Conservation (phyloP, 2,329 filamentous ascomycete species). For the Botrytis deweyae region DNA sequence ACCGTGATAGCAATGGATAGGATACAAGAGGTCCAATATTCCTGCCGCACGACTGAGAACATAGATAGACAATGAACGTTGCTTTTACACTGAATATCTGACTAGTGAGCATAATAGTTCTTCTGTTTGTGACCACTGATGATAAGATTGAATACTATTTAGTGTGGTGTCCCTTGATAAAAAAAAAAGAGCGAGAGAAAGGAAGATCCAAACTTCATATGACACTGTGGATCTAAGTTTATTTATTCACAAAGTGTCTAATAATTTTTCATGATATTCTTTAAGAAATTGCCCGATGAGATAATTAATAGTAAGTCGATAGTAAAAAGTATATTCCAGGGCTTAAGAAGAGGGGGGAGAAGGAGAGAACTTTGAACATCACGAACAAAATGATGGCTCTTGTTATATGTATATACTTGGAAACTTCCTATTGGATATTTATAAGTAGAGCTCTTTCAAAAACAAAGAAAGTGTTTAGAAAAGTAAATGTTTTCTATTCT, state of each 20-base stretch:
- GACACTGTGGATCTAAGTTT: neutral
- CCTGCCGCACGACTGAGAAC: neutral
- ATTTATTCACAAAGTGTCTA: no score
- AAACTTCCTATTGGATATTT: neutral
- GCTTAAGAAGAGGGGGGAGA: no score
- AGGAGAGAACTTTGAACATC: no score
- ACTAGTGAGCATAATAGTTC: neutral
- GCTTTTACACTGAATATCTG: neutral
- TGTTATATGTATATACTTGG: no score
- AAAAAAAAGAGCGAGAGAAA: neutral
- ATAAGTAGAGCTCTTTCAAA: accelerated
- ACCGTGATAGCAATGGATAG: neutral
- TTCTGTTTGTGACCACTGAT: neutral
- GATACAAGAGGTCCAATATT: neutral
- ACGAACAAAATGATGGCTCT: no score
- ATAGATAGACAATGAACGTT: neutral
- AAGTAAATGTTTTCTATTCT: neutral
- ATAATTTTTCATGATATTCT: no score
- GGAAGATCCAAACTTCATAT: neutral
- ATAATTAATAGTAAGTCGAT: no score
- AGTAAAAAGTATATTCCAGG: no score
- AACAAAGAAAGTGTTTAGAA: neutral
- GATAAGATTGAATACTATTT: neutral
- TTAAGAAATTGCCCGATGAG: neutral
- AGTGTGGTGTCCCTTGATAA: no score